A percentile compares a stretch with the other conserved stretches of the same genome.
phyloP scores from a whole-genome alignment of 768 basidiomycete genomes.

The Leccinum boreale region DNA sequence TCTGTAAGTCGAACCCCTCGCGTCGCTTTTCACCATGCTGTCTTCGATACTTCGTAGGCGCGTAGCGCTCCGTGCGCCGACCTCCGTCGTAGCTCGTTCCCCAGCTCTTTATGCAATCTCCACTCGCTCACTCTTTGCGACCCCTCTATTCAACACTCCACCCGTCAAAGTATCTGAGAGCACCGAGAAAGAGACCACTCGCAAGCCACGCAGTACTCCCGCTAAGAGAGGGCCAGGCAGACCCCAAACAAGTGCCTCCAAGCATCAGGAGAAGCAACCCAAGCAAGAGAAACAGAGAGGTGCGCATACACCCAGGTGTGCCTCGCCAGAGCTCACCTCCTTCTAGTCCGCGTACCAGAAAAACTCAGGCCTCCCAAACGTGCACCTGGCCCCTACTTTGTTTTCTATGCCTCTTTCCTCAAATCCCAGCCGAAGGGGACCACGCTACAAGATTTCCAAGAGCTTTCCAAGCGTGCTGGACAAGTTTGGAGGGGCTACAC shows the following conservation, averaged over 20 bases:
- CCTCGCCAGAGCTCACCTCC: conserved; percentile 2
- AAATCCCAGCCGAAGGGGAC: background rate
- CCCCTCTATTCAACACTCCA: conserved; percentile 15
- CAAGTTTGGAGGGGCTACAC: conserved; percentile 33
- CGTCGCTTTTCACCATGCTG: conserved; percentile 4
- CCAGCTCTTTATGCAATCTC: conserved; percentile 5
- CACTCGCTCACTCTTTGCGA: conserved; percentile 24
- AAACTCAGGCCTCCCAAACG: conserved; percentile 26
- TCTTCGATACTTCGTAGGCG: conserved; percentile 17
- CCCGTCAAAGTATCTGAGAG: background rate
- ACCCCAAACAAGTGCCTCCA: background rate
- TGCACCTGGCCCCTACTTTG: conserved; percentile 22
- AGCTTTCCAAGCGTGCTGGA: conserved; percentile 19
- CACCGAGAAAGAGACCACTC: background rate
- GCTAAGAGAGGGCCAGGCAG: conserved; percentile 7
- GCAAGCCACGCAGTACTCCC: conserved; percentile 1
- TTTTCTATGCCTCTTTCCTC: conserved; percentile 23
- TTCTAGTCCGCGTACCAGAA: conserved; percentile 13
- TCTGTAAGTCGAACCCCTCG: background rate
- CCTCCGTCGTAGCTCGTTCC: background rate
- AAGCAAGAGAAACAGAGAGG: conserved; percentile 9
- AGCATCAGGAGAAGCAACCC: conserved; percentile 7
- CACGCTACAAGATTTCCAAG: background rate
- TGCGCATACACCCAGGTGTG: background rate
- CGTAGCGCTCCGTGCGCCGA: background rate